Conservation (phyloP, 192 early-diverging fungal genomes). For the Pecoramyces ruminantium region DNA sequence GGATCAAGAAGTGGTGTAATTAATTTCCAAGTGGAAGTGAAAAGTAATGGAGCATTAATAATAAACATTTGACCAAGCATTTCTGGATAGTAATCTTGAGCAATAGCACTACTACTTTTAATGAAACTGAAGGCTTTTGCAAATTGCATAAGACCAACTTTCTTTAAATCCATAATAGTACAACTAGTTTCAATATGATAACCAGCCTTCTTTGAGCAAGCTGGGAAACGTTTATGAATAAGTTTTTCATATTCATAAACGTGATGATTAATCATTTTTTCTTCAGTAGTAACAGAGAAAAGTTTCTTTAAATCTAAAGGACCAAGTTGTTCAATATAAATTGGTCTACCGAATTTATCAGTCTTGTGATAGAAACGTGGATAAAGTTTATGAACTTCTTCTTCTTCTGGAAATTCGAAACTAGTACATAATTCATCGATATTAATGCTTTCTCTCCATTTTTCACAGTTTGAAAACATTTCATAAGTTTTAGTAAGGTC, state of each 20-base stretch:
- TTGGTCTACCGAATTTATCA: too few species aligned
- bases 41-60: too few species aligned
- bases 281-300: conserved; percentile 36
- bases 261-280: conserved; percentile 51
- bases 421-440: conserved; percentile 1
- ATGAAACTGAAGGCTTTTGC: too few species aligned
- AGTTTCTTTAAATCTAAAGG: conserved; percentile 41
- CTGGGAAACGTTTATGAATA: conserved; percentile 49
- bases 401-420: too few species aligned
- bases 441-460: conserved; percentile 45
- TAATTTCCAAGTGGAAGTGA: too few species aligned
- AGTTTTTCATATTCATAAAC: conserved; percentile 65
- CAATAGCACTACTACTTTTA: conserved; percentile 57
- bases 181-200: conserved; percentile 64
- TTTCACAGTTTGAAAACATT: too few species aligned
- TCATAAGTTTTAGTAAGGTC: conserved; percentile 39
- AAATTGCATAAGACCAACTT: conserved; percentile 58
- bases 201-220: conserved; percentile 47
- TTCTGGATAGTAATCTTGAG: conserved; percentile 90
- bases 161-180: conserved; percentile 80
- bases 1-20: too few species aligned
- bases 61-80: too few species aligned
- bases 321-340: conserved; percentile 78
- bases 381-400: too few species aligned
- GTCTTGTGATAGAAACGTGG: too few species aligned